Evolutionary conservation across 768 basidiomycete genomes (phyloP).

Genomic region (Tephrocybe sp.): DNA sequence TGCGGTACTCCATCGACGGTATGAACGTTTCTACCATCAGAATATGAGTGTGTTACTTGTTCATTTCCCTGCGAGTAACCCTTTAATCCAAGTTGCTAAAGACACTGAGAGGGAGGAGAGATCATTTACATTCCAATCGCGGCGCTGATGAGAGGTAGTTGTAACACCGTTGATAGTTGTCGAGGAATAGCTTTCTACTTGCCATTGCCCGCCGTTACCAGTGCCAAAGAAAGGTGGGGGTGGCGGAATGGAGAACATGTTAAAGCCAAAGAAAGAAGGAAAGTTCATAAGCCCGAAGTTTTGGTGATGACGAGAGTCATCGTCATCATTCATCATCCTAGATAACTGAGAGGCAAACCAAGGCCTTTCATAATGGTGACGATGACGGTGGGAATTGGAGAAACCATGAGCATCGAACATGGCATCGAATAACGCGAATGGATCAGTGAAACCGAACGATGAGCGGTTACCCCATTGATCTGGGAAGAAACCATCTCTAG

Average conservation of each 20-base stretch:
- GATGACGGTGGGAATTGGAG: conserved; percentile 21
- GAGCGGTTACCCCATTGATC: conserved; percentile 31
- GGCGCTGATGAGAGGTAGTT: conserved; percentile 50
- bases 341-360: conserved; percentile 27
- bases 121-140: conserved; percentile 55
- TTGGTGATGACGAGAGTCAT: conserved; percentile 31
- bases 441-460: conserved; percentile 64
- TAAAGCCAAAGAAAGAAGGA: conserved; percentile 19
- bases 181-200: conserved; percentile 54
- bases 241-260: neutral
- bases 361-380: conserved; percentile 25
- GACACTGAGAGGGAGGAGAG: conserved; percentile 1
- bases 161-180: conserved; percentile 68
- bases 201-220: conserved; percentile 33
- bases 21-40: conserved; percentile 63
- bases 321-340: conserved; percentile 28
- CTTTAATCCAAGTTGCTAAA: neutral
- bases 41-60: conserved; percentile 60
- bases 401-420: conserved; percentile 55
- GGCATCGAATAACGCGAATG: conserved; percentile 70
- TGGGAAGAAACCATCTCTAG: conserved; percentile 32
- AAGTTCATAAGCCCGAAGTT: conserved; percentile 21
- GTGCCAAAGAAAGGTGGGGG: conserved; percentile 24
- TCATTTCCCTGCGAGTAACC: conserved; percentile 59
- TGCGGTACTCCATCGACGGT: conserved; percentile 70